phyloP scores from a whole-genome alignment of 768 basidiomycete species.

The Pleurotus eryngii region DNA sequence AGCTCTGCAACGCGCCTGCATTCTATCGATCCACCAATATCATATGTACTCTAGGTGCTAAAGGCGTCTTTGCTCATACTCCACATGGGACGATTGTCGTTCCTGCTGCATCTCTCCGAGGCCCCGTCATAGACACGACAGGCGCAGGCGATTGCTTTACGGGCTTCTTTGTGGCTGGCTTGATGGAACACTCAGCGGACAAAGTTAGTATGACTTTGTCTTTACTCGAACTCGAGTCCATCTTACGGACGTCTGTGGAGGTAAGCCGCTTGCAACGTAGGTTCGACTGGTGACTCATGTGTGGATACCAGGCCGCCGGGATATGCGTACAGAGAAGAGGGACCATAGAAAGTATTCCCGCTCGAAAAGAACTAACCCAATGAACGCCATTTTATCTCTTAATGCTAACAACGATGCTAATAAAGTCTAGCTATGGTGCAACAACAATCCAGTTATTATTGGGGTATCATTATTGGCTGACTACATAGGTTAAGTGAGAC shows the following conservation, averaged over 20 bases:
- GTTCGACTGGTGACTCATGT: neutral
- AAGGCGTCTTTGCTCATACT: slow-evolving; percentile 42
- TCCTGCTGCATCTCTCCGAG: slow-evolving; percentile 45
- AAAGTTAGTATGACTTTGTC: slow-evolving; percentile 22
- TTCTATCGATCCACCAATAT: slow-evolving; percentile 38
- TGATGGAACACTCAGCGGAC: slow-evolving; percentile 40
- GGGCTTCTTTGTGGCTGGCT: slow-evolving; percentile 53
- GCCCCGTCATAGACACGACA: slow-evolving; percentile 47
- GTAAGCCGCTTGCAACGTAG: slow-evolving; percentile 24
- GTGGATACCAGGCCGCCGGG: slow-evolving; percentile 46
- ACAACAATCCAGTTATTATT: too few species aligned
- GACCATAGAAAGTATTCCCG: slow-evolving; percentile 57
- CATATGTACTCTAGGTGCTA: slow-evolving; percentile 54
- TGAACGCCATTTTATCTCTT: neutral
- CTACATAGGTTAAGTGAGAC: too few species aligned
- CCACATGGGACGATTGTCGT: slow-evolving; percentile 28
- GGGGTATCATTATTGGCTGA: too few species aligned
- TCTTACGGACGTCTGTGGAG: slow-evolving; percentile 40
- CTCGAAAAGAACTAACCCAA: slow-evolving; percentile 31
- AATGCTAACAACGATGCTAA: too few species aligned
- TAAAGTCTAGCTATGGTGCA: too few species aligned
- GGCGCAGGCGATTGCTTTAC: slow-evolving; percentile 67
- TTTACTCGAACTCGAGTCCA: slow-evolving; percentile 26
- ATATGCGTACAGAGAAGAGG: slow-evolving; percentile 58
- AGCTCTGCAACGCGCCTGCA: slow-evolving; percentile 6